These are phyloP conservation scores for Priceomyces melissophilus DNA, from an alignment of 805 yeast genomes.

Conservation along the genomic window DNA sequence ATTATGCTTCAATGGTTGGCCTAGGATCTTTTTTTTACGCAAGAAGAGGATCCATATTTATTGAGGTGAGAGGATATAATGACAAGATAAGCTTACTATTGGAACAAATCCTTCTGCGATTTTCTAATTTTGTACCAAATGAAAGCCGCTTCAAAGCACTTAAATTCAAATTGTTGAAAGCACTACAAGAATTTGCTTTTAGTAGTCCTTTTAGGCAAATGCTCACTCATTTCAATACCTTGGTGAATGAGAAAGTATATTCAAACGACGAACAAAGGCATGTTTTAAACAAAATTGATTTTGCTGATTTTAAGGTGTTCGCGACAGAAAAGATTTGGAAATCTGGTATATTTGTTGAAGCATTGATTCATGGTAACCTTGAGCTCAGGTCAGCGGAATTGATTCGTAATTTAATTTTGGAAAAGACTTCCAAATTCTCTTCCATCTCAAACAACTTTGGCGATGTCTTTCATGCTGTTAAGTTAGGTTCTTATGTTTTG, in stretches of 20 bases:
- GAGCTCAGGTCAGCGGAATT: constrained; percentile 50
- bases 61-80: constrained; percentile 75
- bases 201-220: constrained; percentile 78
- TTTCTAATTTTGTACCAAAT: constrained; percentile 49
- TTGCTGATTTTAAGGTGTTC: constrained; percentile 50
- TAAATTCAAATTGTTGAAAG: constrained; percentile 61
- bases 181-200: constrained; percentile 64
- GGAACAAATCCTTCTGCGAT: constrained; percentile 52
- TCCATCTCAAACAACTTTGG: constrained; percentile 36
- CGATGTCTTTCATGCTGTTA: constrained; percentile 13
- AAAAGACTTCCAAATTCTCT: constrained; percentile 22
- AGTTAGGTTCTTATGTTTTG: constrained; percentile 38
- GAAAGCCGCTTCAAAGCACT: constrained; percentile 61
- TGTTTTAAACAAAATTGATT: constrained; percentile 42
- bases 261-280: constrained; percentile 56
- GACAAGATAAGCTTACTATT: constrained; percentile 71
- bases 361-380: constrained; percentile 74
- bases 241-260: constrained; percentile 75
- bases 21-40: constrained; percentile 54
- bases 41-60: constrained; percentile 66
- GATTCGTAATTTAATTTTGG: constrained; percentile 42
- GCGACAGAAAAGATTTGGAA: constrained; percentile 44
- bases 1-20: constrained; percentile 83
- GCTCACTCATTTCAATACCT: constrained; percentile 54
- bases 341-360: constrained; percentile 62